Percentiles rank a stretch among this genome's conserved stretches.
These are phyloP conservation scores for Platanthera zijinensis DNA, from an alignment of 106 monocot genomes.

Conservation along the genomic window DNA sequence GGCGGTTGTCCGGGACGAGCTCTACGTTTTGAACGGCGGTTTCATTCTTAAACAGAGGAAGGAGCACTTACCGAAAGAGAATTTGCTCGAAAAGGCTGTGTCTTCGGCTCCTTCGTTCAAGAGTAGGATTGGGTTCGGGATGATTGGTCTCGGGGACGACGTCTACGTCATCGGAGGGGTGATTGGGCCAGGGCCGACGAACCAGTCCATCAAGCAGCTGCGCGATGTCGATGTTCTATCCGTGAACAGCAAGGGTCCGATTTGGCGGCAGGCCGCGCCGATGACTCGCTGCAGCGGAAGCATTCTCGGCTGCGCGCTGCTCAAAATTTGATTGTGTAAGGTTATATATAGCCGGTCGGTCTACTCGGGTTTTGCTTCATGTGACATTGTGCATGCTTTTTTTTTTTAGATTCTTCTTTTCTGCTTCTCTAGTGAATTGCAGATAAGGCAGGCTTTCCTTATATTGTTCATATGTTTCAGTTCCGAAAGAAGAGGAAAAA, in stretches of 20 bases:
- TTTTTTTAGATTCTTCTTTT: not conserved
- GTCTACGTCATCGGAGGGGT: slow-evolving; percentile 84
- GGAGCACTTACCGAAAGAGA: not conserved
- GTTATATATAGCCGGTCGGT: no score
- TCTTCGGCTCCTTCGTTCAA: slow-evolving; percentile 64
- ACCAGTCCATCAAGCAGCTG: slow-evolving; percentile 78
- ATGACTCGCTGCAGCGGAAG: slow-evolving; percentile 82
- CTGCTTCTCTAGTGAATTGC: slow-evolving; percentile 1
- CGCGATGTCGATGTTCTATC: slow-evolving; percentile 69
- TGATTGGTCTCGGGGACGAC: slow-evolving; percentile 76
- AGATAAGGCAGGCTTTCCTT: not conserved
- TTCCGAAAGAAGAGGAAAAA: not conserved
- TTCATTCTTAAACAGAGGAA: slow-evolving; percentile 49
- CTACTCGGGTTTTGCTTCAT: not conserved
- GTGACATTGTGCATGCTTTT: not conserved
- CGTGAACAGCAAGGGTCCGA: slow-evolving; percentile 50
- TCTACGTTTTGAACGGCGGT: slow-evolving; percentile 67
- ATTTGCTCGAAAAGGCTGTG: slow-evolving; percentile 27
- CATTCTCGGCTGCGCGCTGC: slow-evolving; percentile 69
- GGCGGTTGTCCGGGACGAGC: slow-evolving; percentile 58
- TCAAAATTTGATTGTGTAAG: slow-evolving; percentile 33
- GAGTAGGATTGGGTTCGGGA: slow-evolving; percentile 84
- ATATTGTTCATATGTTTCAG: not conserved
- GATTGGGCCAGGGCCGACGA: slow-evolving; percentile 77
- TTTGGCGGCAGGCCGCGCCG: slow-evolving; percentile 59